These are phyloP conservation scores for Citrus australasica DNA, from an alignment of 345 rosid species.

Conservation along the genomic window DNA sequence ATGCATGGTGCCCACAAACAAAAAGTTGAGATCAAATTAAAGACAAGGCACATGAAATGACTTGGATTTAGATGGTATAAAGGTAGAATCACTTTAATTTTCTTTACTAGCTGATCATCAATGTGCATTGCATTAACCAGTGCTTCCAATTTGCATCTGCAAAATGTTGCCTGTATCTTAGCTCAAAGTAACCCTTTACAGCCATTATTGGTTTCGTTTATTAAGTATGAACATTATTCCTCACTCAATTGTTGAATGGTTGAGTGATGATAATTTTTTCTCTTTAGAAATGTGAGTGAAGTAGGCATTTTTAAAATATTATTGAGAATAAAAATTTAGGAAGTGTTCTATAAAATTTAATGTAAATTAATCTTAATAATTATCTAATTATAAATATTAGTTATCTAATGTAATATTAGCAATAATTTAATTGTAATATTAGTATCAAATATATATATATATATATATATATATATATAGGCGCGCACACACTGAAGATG, in stretches of 20 bases:
- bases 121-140: neutral
- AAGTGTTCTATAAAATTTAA: too few species aligned
- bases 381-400: too few species aligned
- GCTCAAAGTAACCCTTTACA: neutral
- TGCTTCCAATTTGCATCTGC: neutral
- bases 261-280: rapidly evolving
- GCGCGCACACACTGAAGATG: too few species aligned
- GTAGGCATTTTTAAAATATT: rapidly evolving
- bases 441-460: too few species aligned
- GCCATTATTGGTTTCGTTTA: too few species aligned
- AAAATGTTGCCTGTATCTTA: neutral
- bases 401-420: too few species aligned
- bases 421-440: too few species aligned
- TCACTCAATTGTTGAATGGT: too few species aligned
- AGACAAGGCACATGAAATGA: neutral
- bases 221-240: too few species aligned
- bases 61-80: neutral
- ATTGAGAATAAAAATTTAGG: rapidly evolving
- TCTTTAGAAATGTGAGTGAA: rapidly evolving
- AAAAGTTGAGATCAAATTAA: neutral
- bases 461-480: too few species aligned
- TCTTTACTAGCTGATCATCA: neutral
- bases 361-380: too few species aligned
- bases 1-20: neutral
- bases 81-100: neutral